These are phyloP conservation scores for Lycium ferocissimum DNA, from an alignment of 257 asterid genomes.

Conservation along the genomic window DNA sequence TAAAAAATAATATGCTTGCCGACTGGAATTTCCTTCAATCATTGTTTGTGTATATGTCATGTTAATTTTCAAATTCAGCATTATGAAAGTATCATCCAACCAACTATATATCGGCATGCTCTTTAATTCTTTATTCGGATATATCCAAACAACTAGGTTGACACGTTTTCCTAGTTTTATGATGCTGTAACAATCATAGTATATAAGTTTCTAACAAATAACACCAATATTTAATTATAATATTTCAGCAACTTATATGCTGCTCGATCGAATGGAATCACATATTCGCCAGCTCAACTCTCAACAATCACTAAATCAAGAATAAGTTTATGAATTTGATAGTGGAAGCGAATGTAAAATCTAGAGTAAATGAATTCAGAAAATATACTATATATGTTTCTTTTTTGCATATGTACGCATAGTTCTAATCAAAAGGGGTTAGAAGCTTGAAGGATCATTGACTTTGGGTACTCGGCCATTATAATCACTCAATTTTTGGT, in stretches of 20 bases:
- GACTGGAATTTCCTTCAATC: neutral
- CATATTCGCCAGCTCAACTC: neutral
- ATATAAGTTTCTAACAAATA: neutral
- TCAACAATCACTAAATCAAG: neutral
- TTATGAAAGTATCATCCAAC: too few species aligned
- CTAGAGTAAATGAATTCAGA: too few species aligned
- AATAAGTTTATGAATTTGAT: too few species aligned
- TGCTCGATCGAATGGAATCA: neutral
- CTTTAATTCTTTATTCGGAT: too few species aligned
- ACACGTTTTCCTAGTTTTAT: neutral
- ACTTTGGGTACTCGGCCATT: too few species aligned
- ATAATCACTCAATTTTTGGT: too few species aligned
- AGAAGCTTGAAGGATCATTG: too few species aligned
- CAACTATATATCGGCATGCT: too few species aligned
- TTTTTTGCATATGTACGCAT: too few species aligned
- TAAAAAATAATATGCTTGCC: neutral
- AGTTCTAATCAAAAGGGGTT: too few species aligned
- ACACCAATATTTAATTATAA: neutral
- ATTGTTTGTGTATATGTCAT: neutral
- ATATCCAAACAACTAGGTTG: neutral
- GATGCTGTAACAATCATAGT: neutral
- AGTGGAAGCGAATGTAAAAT: too few species aligned
- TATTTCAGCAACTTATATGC: neutral
- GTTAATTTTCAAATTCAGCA: neutral
- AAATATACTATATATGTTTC: too few species aligned